Evolutionary conservation across 2,329 filamentous ascomycete species (phyloP).

Genomic region (Fusarium neocosmosporiellum): DNA sequence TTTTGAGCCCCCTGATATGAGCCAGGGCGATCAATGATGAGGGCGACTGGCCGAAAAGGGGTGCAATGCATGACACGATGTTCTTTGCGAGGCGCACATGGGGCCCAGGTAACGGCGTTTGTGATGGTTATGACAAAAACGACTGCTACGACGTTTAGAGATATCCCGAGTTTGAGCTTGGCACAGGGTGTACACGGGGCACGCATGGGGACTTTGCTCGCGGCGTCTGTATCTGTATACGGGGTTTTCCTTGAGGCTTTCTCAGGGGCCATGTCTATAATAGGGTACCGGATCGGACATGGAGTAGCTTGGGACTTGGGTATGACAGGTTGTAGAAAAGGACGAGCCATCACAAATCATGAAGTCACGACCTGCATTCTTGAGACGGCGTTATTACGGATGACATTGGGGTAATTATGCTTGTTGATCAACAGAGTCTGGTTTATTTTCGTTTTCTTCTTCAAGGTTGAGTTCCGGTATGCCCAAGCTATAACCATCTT

Average conservation of each 20-base stretch:
- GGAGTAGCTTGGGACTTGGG: background rate
- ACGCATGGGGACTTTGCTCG: background rate
- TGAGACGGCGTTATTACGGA: background rate
- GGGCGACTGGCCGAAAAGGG: background rate
- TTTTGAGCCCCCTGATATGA: slow-evolving; percentile 56
- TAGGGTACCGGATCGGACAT: background rate
- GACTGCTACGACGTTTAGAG: slow-evolving; percentile 15
- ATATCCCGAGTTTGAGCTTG: slow-evolving; percentile 26
- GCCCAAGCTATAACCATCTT: background rate
- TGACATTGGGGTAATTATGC: background rate
- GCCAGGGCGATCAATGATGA: slow-evolving; percentile 34
- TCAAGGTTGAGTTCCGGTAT: background rate
- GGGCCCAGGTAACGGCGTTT: slow-evolving; percentile 23
- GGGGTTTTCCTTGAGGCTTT: background rate
- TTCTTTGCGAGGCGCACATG: slow-evolving; percentile 18
- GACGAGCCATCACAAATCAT: background rate
- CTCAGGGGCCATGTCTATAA: background rate
- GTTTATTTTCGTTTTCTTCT: background rate
- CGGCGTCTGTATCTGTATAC: slow-evolving; percentile 1
- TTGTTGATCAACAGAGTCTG: background rate
- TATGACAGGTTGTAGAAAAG: background rate
- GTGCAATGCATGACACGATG: background rate
- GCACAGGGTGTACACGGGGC: slow-evolving; percentile 14
- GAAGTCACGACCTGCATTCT: background rate
- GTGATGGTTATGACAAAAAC: slow-evolving; percentile 19